These are phyloP conservation scores for Neurospora tetrasperma DNA, from an alignment of 495 filamentous ascomycete species.

Conservation along the genomic window DNA sequence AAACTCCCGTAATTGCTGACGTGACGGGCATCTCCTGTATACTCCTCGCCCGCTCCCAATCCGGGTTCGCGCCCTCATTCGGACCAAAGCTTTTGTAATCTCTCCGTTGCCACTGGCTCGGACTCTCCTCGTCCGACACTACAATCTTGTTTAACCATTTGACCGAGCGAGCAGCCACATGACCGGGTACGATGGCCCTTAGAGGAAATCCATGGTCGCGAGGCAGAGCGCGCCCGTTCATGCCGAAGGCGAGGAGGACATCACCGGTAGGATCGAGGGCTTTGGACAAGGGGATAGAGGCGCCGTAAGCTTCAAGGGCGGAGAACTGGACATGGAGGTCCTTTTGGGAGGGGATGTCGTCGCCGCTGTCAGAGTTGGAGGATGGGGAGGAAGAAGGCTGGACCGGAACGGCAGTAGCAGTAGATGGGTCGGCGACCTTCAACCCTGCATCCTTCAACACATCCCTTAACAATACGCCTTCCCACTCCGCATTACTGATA, in stretches of 20 bases:
- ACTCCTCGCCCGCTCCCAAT: conserved; percentile 45
- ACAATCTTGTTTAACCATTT: conserved; percentile 57
- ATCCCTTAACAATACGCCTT: conserved; percentile 47
- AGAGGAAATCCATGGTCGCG: conserved; percentile 52
- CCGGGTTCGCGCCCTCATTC: conserved; percentile 39
- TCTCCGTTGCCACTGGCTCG: conserved; percentile 47
- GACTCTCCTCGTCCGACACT: conserved; percentile 46
- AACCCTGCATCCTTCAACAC: conserved; percentile 46
- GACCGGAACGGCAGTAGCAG: not conserved
- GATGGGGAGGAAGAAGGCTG: not conserved
- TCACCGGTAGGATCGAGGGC: conserved; percentile 46
- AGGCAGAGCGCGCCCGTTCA: conserved; percentile 48
- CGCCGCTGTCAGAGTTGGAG: not conserved
- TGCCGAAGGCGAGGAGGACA: conserved; percentile 49
- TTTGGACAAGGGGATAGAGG: conserved; percentile 47
- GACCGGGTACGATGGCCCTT: conserved; percentile 50
- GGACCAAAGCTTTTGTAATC: conserved; percentile 59
- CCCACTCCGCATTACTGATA: conserved; percentile 52
- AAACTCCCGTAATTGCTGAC: conserved; percentile 36
- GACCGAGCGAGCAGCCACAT: conserved; percentile 51
- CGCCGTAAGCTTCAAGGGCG: conserved; percentile 49
- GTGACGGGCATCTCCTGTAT: conserved; percentile 56
- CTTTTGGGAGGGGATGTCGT: conserved; percentile 19
- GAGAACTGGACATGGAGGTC: conserved; percentile 46
- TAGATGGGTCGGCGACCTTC: conserved; percentile 6